These are phyloP conservation scores for Curvularia verruculosa DNA, from an alignment of 2,329 filamentous ascomycete genomes.

Conservation along the genomic window DNA sequence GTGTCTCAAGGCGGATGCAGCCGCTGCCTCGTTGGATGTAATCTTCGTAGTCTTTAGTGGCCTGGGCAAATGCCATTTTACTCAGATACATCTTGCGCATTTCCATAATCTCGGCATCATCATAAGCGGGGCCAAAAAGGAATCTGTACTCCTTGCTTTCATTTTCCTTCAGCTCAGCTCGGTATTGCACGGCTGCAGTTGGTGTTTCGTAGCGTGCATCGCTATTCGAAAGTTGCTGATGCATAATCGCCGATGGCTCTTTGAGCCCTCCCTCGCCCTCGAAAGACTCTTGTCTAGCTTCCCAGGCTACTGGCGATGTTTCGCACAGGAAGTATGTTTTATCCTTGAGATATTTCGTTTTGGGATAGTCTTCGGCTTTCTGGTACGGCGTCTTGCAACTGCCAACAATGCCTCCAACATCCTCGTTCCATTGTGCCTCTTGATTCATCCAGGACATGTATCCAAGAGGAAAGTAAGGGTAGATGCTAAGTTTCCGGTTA, in stretches of 20 bases:
- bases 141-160: constrained; percentile 59
- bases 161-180: constrained; percentile 49
- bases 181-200: constrained; percentile 61
- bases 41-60: constrained; percentile 55
- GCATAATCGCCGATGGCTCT: constrained; percentile 55
- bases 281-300: constrained; percentile 59
- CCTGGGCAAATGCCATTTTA: constrained; percentile 56
- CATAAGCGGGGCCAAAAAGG: constrained; percentile 61
- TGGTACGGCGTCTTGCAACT: constrained; percentile 64
- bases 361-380: constrained; percentile 63
- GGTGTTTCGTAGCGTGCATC: constrained; percentile 64
- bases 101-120: constrained; percentile 57
- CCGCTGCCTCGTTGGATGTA: constrained; percentile 61
- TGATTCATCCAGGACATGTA: constrained; percentile 70
- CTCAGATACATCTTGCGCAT: constrained; percentile 59
- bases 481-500: constrained; percentile 58
- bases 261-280: constrained; percentile 64
- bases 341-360: constrained; percentile 63
- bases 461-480: constrained; percentile 64
- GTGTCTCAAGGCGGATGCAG: constrained; percentile 60
- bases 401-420: constrained; percentile 59
- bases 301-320: constrained; percentile 59
- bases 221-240: constrained; percentile 51
- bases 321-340: constrained; percentile 65
- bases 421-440: constrained; percentile 58